Base-by-base conservation (phyloP, 2,329 filamentous ascomycete genomes). In the Madurella fahalii region DNA sequence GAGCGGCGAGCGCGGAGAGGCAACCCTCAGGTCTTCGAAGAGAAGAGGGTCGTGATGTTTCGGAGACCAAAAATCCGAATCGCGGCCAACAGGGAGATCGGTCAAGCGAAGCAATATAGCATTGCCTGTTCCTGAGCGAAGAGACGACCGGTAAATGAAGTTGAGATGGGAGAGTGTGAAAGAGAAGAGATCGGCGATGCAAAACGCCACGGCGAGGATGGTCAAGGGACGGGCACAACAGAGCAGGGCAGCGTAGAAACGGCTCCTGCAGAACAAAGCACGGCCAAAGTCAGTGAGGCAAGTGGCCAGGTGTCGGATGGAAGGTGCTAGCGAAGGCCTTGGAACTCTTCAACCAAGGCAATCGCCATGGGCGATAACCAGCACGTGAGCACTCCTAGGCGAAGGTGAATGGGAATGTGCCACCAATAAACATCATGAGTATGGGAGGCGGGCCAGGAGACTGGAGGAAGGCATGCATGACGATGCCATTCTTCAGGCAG, bases 71-170 rank as follows among this genome's bases (percentile, higher is more conserved):
- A 46, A 48, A 41, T 20, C 39, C 53, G 59, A 56, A 59, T 56
- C 16, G 41, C 52, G 44, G 48, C 49, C 51, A 49, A 51, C 37
- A 46, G 25, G 32, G 41, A 41, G 31, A 44, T 40, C 20, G 47
- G 52, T 51, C 55, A 53, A 51, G 34, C 45, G 46, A 18, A 42
- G 47, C 40, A 51, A 46, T 17, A 40, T 37, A 30, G 40, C 25
- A 30, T 37, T 60, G 53, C 47, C 15, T 18, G 46, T 43, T 50
- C 43, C 47, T 56, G 50, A 32, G 54, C 34, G 40, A 43, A 54
- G 56, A 61, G 49, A 56, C 51, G 57, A 52, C 47, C 51, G 56
- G 54, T 56, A 61, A 32, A 52, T 8, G 53, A 58, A 58, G 57
- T 51, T 54, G 40, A 39, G 16, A 41, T 54, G 40, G 34, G 16